Evolutionary conservation across 1,139 yeast genomes (phyloP), one percentile per base, ranked within the genome.

Genomic region (Kurtzmaniella quercitrusa): DNA sequence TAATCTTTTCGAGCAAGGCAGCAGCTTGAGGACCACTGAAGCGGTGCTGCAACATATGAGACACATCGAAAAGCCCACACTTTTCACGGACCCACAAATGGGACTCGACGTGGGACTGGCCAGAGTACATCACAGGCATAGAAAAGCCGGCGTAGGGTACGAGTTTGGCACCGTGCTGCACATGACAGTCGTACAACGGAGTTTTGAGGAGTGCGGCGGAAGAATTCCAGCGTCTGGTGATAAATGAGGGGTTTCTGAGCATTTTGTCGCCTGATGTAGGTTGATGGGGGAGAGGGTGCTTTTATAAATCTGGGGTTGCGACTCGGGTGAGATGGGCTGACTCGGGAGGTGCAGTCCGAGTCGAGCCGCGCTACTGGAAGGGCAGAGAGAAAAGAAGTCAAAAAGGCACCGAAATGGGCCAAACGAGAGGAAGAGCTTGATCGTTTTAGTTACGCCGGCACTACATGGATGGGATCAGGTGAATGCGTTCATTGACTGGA

Each of bases 71-170:
- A 46, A 93, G 69, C 5, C 98, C 98, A 41, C 91, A 93, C 50
- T 86, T 79, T 29, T 72, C 60, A 62, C 98, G 80, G 1, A 93
- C 95, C 97, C 98, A 93, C 50, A 85, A 78, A 68, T 93, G 98
- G 1, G 97, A 90, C 49, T 90, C 95, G 41, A 89, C 82, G 63
- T 91, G 98, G 3, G 89, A 67, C 64, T 88, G 96, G 17, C 75
- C 82, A 53, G 80, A 77, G 70, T 91, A 93, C 40, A 89, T 67
- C 11, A 93, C 91, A 1, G 98, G 98, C 98, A 93, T 91, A 42
- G 84, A 80, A 59, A 79, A 93, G 15, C 97, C 97, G 23, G 98
- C 98, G 65, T 88, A 93, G 37, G 93, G 95, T 3, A 90, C 98
- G 85, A 93, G 84, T 49, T 87, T 90, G 12, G 91, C 98, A 5